Percentiles rank a stretch among this genome's conserved stretches.
phyloP scores from a whole-genome alignment of 371 early-diverging fungal genomes.

The Thermomucor indicae-seudaticae region DNA sequence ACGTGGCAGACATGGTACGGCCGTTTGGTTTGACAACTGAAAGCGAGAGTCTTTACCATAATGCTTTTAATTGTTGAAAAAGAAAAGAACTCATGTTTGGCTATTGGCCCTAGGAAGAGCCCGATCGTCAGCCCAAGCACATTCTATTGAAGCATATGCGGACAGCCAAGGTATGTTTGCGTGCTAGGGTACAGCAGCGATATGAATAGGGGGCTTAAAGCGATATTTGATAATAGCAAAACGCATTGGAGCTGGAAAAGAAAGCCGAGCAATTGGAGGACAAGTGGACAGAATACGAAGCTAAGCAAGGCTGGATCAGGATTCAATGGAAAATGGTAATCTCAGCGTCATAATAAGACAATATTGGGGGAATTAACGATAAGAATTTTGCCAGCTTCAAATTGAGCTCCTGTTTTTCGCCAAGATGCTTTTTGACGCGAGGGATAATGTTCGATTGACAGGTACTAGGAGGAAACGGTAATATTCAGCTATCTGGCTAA shows the following conservation, averaged over 20 bases:
- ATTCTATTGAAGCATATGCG: constrained; percentile 13
- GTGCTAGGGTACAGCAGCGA: neutral
- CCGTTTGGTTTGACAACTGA: too few species aligned
- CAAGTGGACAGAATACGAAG: neutral
- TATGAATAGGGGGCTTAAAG: neutral
- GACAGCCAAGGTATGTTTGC: constrained; percentile 8
- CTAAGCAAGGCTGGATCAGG: constrained; percentile 3
- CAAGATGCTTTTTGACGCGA: neutral
- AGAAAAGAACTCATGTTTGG: too few species aligned
- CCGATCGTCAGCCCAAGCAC: constrained; percentile 5
- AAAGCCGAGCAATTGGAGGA: neutral
- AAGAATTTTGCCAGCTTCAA: neutral
- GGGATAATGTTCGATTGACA: too few species aligned
- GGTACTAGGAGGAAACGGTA: too few species aligned
- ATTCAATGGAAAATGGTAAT: constrained; percentile 17
- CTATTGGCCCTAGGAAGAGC: neutral
- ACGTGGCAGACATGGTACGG: too few species aligned
- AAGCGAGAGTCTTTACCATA: too few species aligned
- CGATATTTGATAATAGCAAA: constrained; percentile 1
- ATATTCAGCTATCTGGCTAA: too few species aligned
- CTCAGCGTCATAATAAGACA: too few species aligned
- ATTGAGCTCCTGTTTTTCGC: neutral
- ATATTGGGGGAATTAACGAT: neutral
- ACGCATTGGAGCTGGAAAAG: neutral
- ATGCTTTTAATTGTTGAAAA: too few species aligned